Evolutionary conservation across 371 early-diverging fungal species (phyloP).

Genomic region (Mortierella sp.): DNA sequence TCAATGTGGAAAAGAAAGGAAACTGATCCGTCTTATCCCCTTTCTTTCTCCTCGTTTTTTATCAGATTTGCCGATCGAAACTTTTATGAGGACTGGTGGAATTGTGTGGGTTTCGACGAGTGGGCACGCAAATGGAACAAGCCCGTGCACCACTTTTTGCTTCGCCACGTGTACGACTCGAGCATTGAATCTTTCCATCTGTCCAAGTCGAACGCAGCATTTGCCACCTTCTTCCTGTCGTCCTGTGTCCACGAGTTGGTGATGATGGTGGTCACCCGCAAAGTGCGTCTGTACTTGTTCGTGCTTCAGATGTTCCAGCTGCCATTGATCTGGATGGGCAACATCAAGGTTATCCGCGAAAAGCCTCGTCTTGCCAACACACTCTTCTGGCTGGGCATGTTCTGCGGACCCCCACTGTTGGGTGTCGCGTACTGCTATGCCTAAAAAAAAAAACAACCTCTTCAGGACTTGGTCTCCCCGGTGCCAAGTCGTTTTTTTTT

Average conservation of each 20-base stretch:
- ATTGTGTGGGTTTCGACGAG: conserved; percentile 90
- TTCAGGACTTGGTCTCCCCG: too few species aligned
- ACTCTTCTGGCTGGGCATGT: conserved; percentile 90
- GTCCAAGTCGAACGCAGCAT: conserved; percentile 78
- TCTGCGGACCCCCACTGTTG: conserved; percentile 81
- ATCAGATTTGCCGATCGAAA: conserved; percentile 93
- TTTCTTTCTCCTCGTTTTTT: conserved; percentile 1
- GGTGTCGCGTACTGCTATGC: conserved; percentile 77
- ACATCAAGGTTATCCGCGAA: conserved; percentile 66
- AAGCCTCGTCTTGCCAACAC: conserved; percentile 79
- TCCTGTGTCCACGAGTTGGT: conserved; percentile 93
- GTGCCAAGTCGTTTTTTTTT: background rate
- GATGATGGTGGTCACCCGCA: conserved; percentile 77
- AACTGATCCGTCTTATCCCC: background rate
- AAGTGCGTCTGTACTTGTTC: conserved; percentile 85
- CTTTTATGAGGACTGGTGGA: conserved; percentile 99
- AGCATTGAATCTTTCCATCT: conserved; percentile 80
- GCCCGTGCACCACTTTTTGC: conserved; percentile 95
- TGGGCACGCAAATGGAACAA: conserved; percentile 99
- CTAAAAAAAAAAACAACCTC: conserved; percentile 26
- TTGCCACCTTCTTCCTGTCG: conserved; percentile 89
- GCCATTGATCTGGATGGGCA: conserved; percentile 85
- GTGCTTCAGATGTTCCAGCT: conserved; percentile 92
- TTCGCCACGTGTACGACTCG: conserved; percentile 92
- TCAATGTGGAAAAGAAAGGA: background rate